Conservation (phyloP, 2,329 filamentous ascomycete species). For the Phaeomoniella chlamydospora region DNA sequence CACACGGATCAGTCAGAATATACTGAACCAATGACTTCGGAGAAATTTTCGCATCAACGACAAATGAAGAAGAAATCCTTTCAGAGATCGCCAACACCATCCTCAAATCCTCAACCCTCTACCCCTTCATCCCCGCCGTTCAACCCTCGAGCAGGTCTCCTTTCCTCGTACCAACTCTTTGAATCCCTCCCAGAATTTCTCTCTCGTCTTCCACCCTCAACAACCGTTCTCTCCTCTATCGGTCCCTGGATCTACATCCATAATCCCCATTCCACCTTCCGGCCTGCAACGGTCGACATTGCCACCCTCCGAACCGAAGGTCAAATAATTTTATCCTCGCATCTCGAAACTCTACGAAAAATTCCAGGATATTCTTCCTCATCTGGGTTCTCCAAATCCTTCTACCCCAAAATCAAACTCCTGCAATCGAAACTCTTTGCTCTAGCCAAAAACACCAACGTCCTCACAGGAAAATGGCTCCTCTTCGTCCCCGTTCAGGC, state of each 20-base stretch:
- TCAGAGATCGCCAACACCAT: no score
- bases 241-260: slow-evolving; percentile 60
- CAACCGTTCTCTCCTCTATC: slow-evolving; percentile 29
- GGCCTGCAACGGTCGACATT: slow-evolving; percentile 29
- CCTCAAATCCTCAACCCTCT: no score
- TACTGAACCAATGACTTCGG: no score
- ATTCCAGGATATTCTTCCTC: slow-evolving; percentile 16
- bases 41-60: no score
- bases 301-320: slow-evolving; percentile 38
- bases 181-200: slow-evolving; percentile 56
- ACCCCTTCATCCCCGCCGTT: slow-evolving; percentile 21
- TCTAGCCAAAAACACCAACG: slow-evolving; percentile 36
- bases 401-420: slow-evolving; percentile 25
- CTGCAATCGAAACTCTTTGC: slow-evolving; percentile 42
- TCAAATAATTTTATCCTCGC: slow-evolving; percentile 36
- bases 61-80: no score
- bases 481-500: slow-evolving; percentile 43
- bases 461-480: slow-evolving; percentile 49
- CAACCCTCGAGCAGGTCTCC: slow-evolving; percentile 44
- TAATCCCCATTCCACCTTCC: slow-evolving; percentile 39
- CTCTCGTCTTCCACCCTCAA: slow-evolving; percentile 50
- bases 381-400: slow-evolving; percentile 16
- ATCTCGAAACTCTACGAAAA: slow-evolving; percentile 32
- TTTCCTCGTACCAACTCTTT: slow-evolving; percentile 43
- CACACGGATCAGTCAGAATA: slow-evolving; percentile 1